Base-by-base conservation (phyloP, 805 yeast species). In the Monosporozyma siamensis region DNA sequence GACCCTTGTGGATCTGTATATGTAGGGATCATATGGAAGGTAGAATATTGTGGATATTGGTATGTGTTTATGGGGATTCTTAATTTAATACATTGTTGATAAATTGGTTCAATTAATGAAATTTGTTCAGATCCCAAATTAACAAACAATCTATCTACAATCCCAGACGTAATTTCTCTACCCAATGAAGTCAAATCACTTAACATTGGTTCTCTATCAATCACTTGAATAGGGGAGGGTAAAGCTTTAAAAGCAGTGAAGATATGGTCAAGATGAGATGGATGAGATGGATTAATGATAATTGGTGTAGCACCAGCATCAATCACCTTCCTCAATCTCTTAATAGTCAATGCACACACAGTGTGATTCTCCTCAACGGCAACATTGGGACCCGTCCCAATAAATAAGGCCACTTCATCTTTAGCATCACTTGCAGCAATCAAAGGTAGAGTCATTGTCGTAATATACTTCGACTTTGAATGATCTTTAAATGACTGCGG, bases 21-120 rank as follows among this genome's bases (percentile, higher is more conserved):
- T 0, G 89, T 77, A 0, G 96, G 82, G 18, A 87, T 66, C 42
- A 87, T 60, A 1, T 90, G 76, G 58, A 89, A 89, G 0, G 89
- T 77, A 42, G 92, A 83, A 21, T 72, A 67, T 25, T 78, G 78
- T 0, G 88, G 78, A 12, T 77, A 72, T 49, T 86, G 95, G 0
- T 82, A 72, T 1, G 84, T 81, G 56, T 87, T 88, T 37, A 90
- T 70, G 0, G 97, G 97, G 4, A 89, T 83, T 54, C 97, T 71
- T 40, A 75, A 64, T 41, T 69, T 62, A 36, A 61, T 61, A 63
- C 96, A 86, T 30, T 55, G 65, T 1, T 65, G 52, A 47, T 61
- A 78, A 10, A 86, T 70, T 2, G 54, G 48, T 20, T 56, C 48
- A 37, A 73, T 73, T 38, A 67, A 41, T 2, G 44, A 52, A 10